Evolutionary conservation across 139 green algal genomes (phyloP).

Genomic region (Tetraselmis striata): DNA sequence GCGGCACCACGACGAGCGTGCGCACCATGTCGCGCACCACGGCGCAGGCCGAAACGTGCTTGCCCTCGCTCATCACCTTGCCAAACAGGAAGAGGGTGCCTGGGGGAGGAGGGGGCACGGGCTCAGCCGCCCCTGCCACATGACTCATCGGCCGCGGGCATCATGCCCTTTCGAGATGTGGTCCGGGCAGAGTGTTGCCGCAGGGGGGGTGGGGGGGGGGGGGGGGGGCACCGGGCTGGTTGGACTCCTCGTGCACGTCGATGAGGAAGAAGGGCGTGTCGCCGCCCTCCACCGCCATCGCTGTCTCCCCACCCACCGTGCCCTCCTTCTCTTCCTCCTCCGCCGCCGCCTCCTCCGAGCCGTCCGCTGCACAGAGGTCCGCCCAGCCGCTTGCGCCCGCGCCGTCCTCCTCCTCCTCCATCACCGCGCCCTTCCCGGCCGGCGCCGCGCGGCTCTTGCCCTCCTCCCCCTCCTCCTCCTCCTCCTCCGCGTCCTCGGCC

Average conservation of each 20-base stretch:
- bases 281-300: constrained; percentile 24
- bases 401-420: neutral
- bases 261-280: constrained; percentile 81
- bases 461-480: neutral
- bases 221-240: constrained; percentile 33
- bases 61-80: constrained; percentile 58
- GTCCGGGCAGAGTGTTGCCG: too few relatives aligned
- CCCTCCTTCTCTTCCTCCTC: constrained; percentile 12
- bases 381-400: neutral
- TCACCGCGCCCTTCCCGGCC: neutral
- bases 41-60: constrained; percentile 60
- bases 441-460: neutral
- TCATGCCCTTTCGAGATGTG: too few relatives aligned
- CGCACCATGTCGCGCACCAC: constrained; percentile 49
- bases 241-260: constrained; percentile 81
- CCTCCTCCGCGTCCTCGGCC: neutral
- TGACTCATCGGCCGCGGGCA: too few relatives aligned
- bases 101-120: too few relatives aligned
- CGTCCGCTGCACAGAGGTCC: neutral
- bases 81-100: constrained; percentile 87
- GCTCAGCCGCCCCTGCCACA: too few relatives aligned
- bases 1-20: constrained; percentile 76
- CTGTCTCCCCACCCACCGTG: constrained; percentile 7
- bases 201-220: too few relatives aligned
- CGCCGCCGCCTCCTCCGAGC: neutral